phyloP scores from a whole-genome alignment of 1,284 basidiomycete species.

The Pterulicium gracile region DNA sequence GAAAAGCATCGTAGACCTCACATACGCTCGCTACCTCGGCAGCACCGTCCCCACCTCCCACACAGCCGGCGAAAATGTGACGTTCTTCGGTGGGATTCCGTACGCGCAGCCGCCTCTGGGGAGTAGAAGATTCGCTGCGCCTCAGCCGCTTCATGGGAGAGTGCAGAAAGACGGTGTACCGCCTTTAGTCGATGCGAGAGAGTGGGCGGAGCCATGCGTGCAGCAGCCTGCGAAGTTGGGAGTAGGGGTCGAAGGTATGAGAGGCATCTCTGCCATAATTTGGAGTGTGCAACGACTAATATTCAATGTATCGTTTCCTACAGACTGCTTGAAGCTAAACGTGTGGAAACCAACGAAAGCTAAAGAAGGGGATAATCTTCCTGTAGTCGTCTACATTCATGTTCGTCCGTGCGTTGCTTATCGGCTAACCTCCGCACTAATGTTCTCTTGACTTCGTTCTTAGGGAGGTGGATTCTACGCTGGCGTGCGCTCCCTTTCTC shows the following conservation, averaged over 20 bases:
- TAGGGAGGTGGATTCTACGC: slow-evolving; percentile 31
- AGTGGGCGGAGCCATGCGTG: slow-evolving; percentile 29
- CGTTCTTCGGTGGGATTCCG: slow-evolving; percentile 33
- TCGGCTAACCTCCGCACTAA: not conserved
- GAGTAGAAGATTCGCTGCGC: slow-evolving; percentile 28
- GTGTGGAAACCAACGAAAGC: slow-evolving; percentile 34
- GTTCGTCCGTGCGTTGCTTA: slow-evolving; percentile 14
- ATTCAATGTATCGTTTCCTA: not conserved
- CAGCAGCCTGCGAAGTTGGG: slow-evolving; percentile 31
- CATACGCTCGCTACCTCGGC: no score
- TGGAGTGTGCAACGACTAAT: not conserved
- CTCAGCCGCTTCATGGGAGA: slow-evolving; percentile 19
- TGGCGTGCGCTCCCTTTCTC: slow-evolving; percentile 17
- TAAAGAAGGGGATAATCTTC: slow-evolving; percentile 23
- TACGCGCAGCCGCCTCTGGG: slow-evolving; percentile 34
- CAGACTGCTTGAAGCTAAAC: slow-evolving; percentile 35
- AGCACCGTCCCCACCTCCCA: no score
- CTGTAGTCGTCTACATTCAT: slow-evolving; percentile 35
- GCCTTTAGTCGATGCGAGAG: slow-evolving; percentile 27
- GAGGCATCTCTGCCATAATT: not conserved
- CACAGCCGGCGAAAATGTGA: no score
- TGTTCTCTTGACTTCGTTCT: not conserved
- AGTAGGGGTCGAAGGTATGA: slow-evolving; percentile 28
- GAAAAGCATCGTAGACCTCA: no score
- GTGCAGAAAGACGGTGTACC: not conserved